These are phyloP conservation scores for Boletus semigastroideus DNA, from an alignment of 1,284 basidiomycete genomes.

Conservation along the genomic window DNA sequence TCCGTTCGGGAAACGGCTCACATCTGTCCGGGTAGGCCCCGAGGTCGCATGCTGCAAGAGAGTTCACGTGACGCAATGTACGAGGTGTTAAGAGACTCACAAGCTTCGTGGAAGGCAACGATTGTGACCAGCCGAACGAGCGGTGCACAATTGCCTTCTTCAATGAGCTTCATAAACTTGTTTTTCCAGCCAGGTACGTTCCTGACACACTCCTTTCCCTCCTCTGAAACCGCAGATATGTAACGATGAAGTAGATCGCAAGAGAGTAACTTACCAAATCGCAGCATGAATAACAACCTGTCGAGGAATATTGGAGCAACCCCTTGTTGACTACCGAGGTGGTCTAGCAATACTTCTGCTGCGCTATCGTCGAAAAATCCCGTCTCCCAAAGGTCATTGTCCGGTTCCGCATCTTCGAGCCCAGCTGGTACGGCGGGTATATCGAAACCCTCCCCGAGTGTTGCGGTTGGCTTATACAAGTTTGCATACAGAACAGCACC, in stretches of 20 bases:
- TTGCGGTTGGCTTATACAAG: too few species aligned
- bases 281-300: slow-evolving; percentile 28
- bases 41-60: slow-evolving; percentile 8
- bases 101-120: slow-evolving; percentile 26
- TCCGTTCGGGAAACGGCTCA: neutral
- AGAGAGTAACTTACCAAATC: slow-evolving; percentile 18
- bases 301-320: slow-evolving; percentile 24
- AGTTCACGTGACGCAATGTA: too few species aligned
- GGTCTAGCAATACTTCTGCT: slow-evolving; percentile 11
- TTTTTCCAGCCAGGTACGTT: slow-evolving; percentile 11
- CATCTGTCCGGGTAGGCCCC: neutral
- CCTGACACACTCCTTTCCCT: slow-evolving; percentile 23
- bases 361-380: slow-evolving; percentile 27
- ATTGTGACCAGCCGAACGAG: slow-evolving; percentile 23
- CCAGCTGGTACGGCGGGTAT: too few species aligned
- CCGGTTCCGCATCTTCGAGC: slow-evolving; percentile 4
- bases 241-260: neutral
- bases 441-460: too few species aligned
- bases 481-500: too few species aligned
- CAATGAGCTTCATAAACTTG: slow-evolving; percentile 13
- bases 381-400: slow-evolving; percentile 22
- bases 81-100: slow-evolving; percentile 8
- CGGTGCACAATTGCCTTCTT: neutral
- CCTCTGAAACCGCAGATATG: slow-evolving; percentile 6
- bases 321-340: slow-evolving; percentile 9